Evolutionary conservation across 2,329 filamentous ascomycete genomes (phyloP), one percentile per base, ranked within the genome.

Genomic region (Colletotrichum endophyticum): DNA sequence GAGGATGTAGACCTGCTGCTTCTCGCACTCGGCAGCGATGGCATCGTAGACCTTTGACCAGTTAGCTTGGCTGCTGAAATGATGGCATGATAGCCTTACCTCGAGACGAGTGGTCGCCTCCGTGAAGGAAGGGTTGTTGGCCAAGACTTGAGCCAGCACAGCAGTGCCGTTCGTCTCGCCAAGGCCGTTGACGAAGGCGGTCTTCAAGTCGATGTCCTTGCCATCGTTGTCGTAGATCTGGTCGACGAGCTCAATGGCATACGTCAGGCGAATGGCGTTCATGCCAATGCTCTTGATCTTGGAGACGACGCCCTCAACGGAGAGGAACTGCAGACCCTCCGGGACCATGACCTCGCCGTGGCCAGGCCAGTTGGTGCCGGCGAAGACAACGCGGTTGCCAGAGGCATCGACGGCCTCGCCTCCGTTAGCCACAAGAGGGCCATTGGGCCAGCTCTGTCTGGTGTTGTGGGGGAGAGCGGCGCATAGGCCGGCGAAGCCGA

Each of bases 161-260:
- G 82, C 83, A 0, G 88, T 87, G 0, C 91, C 92, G 75, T 93
- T 92, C 2, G 85, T 82, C 15, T 86, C 80, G 1, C 92, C 92
- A 11, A 90, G 84, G 6, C 82, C 89, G 19, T 81, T 83, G 6
- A 77, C 83, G 25, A 91, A 89, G 0, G 89, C 88, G 6, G 83
- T 85, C 72, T 86, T 79, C 13, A 91, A 79, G 4, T 86, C 83
- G 2, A 89, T 82, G 56, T 91, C 90, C 28, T 83, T 74, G 11
- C 86, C 87, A n/a, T 84, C 84, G 71, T 89, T 89, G 71, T 82
- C 84, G 59, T 89, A 87, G 76, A 90, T 90, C 80, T 91, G 86
- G 78, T 93, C 92, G 68, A 94, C 85, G 89, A 93, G 91, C 80
- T 94, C 88, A 73, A 91, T 93, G 5, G 92, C 91, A 71, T 89